phyloP scores from a whole-genome alignment of 257 asterid genomes.

The Leptodermis oblonga region DNA sequence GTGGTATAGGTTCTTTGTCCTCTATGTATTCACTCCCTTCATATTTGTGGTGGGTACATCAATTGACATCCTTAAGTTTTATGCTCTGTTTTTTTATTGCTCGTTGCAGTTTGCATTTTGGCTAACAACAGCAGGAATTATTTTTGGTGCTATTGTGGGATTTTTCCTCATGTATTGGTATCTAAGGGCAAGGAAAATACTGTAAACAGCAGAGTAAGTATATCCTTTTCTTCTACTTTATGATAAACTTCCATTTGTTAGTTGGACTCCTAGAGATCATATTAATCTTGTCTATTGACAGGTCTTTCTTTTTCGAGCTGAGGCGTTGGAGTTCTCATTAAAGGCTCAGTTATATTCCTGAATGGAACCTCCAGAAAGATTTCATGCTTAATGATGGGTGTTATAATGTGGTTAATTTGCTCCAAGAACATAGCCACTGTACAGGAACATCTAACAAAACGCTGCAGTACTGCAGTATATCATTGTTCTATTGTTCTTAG shows the following conservation, averaged over 20 bases:
- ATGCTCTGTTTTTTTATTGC: constrained; percentile 13
- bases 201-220: constrained; percentile 33
- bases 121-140: constrained; percentile 87
- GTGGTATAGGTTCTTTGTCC: constrained; percentile 42
- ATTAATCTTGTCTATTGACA: not conserved
- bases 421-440: not conserved
- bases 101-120: constrained; percentile 85
- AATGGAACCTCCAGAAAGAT: not conserved
- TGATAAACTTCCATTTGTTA: not conserved
- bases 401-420: not conserved
- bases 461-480: not conserved
- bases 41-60: not conserved
- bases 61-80: constrained; percentile 12
- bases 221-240: constrained; percentile 4
- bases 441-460: not conserved
- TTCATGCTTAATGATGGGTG: not conserved
- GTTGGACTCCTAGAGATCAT: no score
- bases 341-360: not conserved
- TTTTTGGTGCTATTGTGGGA: constrained; percentile 62
- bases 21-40: not conserved
- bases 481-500: not conserved
- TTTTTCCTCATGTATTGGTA: constrained; percentile 72
- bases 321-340: not conserved
- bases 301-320: not conserved
- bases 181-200: constrained; percentile 68